Evolutionary conservation across 768 basidiomycete genomes (phyloP).

Genomic region (Pisolithus orientalis): DNA sequence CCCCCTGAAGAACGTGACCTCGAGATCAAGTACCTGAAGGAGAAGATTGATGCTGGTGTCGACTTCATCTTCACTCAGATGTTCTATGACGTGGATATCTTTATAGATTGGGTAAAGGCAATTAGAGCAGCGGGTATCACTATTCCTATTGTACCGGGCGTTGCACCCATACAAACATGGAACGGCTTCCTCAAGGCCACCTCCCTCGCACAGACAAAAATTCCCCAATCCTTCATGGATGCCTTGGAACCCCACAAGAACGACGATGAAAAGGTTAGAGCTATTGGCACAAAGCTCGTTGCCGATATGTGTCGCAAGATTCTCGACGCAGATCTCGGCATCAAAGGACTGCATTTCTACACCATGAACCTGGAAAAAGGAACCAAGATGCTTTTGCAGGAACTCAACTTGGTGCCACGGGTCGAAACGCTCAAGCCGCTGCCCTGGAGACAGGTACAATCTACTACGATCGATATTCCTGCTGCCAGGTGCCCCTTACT

Average conservation of each 20-base stretch:
- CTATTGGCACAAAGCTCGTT: constrained; percentile 89
- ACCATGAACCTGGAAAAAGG: constrained; percentile 97
- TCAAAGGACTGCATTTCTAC: constrained; percentile 91
- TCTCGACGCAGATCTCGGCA: constrained; percentile 69
- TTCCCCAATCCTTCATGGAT: constrained; percentile 72
- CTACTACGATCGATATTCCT: not conserved
- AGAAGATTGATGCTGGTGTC: constrained; percentile 86
- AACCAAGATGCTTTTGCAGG: constrained; percentile 91
- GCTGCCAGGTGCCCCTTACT: constrained; percentile 3
- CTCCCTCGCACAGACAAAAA: constrained; percentile 66
- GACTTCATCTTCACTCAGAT: constrained; percentile 97
- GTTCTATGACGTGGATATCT: constrained; percentile 93
- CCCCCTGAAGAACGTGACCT: constrained; percentile 66
- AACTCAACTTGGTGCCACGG: constrained; percentile 81
- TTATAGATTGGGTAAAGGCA: constrained; percentile 84
- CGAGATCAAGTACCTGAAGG: constrained; percentile 83
- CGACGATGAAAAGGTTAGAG: constrained; percentile 88
- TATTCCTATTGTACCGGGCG: constrained; percentile 87
- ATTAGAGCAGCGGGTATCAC: constrained; percentile 83
- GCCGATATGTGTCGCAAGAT: constrained; percentile 92
- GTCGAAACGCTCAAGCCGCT: constrained; percentile 91
- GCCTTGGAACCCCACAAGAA: constrained; percentile 82
- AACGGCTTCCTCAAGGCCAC: constrained; percentile 88
- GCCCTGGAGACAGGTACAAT: constrained; percentile 88
- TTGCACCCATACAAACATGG: constrained; percentile 94